phyloP scores from a whole-genome alignment of 106 monocot genomes.

The Vanilla planifolia region DNA sequence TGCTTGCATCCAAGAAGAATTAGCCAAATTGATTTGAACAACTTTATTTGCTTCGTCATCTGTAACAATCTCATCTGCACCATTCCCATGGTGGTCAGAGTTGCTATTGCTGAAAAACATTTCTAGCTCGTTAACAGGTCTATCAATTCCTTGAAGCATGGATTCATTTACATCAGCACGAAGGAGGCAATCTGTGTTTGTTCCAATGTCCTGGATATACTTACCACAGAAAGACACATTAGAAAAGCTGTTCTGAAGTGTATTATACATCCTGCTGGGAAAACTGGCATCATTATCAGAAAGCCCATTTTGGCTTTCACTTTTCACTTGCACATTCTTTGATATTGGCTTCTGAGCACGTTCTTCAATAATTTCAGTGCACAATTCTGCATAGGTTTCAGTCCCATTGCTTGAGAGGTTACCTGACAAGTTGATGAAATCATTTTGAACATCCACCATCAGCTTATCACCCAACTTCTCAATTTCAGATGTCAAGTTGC shows the following conservation, averaged over 20 bases:
- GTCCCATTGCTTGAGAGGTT: conserved; percentile 15
- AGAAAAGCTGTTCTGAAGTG: conserved; percentile 18
- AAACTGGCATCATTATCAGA: conserved; percentile 17
- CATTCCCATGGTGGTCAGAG: conserved; percentile 10
- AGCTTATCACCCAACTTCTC: conserved; percentile 18
- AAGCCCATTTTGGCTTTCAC: conserved; percentile 4
- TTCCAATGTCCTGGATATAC: conserved; percentile 10
- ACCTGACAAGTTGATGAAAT: conserved; percentile 13
- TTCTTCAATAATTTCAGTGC: conserved; percentile 10
- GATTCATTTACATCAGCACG: conserved; percentile 26
- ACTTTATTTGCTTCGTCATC: conserved; percentile 16
- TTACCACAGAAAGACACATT: conserved; percentile 16
- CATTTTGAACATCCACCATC: conserved; percentile 15
- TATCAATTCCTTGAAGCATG: conserved; percentile 23
- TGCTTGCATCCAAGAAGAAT: conserved; percentile 19
- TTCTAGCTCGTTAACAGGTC: conserved; percentile 27
- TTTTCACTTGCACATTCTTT: conserved; percentile 12
- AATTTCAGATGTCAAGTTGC: conserved; percentile 10
- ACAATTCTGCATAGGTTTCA: conserved; percentile 13
- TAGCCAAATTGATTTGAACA: conserved; percentile 17
- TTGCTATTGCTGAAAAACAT: conserved; percentile 17
- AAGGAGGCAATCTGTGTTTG: conserved; percentile 19
- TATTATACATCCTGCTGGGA: conserved; percentile 1
- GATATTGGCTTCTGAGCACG: conserved; percentile 13
- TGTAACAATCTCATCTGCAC: conserved; percentile 14